Evolutionary conservation across 257 asterid genomes (phyloP).

Genomic region (Thymus quinquecostatus): DNA sequence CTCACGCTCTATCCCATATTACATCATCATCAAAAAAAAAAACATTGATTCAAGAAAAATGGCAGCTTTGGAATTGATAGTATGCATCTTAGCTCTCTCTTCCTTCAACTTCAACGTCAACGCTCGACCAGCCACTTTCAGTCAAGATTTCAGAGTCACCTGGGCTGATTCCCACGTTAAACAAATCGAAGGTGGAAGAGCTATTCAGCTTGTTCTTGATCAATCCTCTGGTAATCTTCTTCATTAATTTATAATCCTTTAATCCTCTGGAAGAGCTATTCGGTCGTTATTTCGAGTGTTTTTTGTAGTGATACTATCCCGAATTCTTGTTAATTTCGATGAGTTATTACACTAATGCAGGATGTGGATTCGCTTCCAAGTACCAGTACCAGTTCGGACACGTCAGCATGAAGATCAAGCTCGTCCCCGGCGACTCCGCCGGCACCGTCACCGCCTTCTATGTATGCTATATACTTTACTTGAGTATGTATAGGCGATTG

Average conservation of each 20-base stretch:
- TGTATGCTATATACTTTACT: constrained; percentile 24
- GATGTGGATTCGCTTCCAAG: constrained; percentile 60
- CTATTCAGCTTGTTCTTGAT: constrained; percentile 79
- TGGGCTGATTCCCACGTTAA: constrained; percentile 78
- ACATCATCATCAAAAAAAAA: not conserved
- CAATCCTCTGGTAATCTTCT: constrained; percentile 55
- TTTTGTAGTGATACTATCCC: not conserved
- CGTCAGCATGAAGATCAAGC: constrained; percentile 68
- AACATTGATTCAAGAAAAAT: not conserved
- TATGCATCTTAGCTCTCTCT: constrained; percentile 28
- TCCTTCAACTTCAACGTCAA: constrained; percentile 21
- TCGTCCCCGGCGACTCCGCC: constrained; percentile 68
- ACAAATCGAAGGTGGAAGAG: constrained; percentile 67
- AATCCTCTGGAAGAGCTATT: too few relatives aligned
- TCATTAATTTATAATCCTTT: not conserved
- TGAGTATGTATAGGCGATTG: too few relatives aligned
- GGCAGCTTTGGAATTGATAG: not conserved
- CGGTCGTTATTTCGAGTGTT: too few relatives aligned
- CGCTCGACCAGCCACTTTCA: constrained; percentile 74
- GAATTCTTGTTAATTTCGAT: too few relatives aligned
- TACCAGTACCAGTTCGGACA: constrained; percentile 49
- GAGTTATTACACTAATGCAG: not conserved
- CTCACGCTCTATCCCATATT: constrained; percentile 3
- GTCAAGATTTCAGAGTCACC: constrained; percentile 59
- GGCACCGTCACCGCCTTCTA: constrained; percentile 70